Evolutionary conservation across 2,329 filamentous ascomycete species (phyloP).

Genomic region (Helicocarpus griseus): DNA sequence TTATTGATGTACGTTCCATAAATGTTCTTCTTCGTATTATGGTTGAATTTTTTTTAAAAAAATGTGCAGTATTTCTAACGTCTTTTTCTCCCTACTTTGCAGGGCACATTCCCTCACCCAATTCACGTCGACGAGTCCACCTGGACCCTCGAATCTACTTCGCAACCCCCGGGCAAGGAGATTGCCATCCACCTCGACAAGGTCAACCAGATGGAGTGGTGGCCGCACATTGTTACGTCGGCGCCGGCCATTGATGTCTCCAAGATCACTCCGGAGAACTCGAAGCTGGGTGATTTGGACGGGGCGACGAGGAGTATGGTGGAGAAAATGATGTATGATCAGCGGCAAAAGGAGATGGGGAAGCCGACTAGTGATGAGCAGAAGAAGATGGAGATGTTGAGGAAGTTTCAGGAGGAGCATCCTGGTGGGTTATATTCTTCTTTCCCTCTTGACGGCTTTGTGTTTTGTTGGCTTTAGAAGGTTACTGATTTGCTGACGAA

Average conservation of each 20-base stretch:
- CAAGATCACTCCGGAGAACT: slow-evolving; percentile 90
- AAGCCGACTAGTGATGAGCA: slow-evolving; percentile 86
- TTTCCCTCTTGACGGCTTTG: neutral
- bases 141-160: slow-evolving; percentile 73
- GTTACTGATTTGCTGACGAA: slow-evolving; percentile 8
- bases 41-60: too few species aligned
- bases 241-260: slow-evolving; percentile 90
- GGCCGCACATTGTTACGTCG: slow-evolving; percentile 77
- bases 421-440: slow-evolving; percentile 32
- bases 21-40: too few species aligned
- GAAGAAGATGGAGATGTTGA: slow-evolving; percentile 85
- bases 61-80: too few species aligned
- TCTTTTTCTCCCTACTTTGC: slow-evolving; percentile 9
- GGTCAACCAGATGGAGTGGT: slow-evolving; percentile 96
- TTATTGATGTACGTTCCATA: slow-evolving; percentile 72
- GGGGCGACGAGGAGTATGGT: slow-evolving; percentile 95
- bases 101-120: slow-evolving; percentile 78
- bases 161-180: slow-evolving; percentile 52
- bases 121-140: slow-evolving; percentile 80
- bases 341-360: slow-evolving; percentile 90
- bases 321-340: slow-evolving; percentile 99
- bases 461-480: slow-evolving; percentile 1
- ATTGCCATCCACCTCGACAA: slow-evolving; percentile 90
- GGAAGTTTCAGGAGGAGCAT: slow-evolving; percentile 80
- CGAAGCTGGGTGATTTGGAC: slow-evolving; percentile 83